Percentiles rank a stretch among this genome's conserved stretches.
Conservation (phyloP, 352 stramenopile species). For the Hyaloperonospora brassicae region DNA sequence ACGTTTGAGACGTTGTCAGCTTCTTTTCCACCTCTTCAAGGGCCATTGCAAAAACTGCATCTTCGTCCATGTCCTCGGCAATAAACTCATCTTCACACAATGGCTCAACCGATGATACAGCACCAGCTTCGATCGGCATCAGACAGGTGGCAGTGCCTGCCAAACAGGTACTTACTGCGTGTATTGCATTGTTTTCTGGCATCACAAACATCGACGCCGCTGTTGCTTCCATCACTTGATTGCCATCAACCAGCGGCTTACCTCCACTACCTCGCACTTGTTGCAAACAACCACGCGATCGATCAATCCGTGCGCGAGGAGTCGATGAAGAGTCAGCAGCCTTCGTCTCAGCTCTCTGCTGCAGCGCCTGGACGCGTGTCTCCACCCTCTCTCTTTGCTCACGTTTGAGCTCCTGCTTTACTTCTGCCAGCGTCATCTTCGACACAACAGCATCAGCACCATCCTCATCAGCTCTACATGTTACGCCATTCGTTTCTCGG, state of each 20-base stretch:
- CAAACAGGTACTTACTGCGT: too few relatives aligned
- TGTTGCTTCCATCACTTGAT: too few relatives aligned
- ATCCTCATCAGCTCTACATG: background rate
- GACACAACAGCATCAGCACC: background rate
- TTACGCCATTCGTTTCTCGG: conserved; percentile 3
- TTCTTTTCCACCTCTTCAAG: conserved; percentile 59
- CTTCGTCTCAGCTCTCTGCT: conserved; percentile 3
- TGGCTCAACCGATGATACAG: too few relatives aligned
- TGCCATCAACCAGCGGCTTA: too few relatives aligned
- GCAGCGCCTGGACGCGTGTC: conserved; percentile 40
- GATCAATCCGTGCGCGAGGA: background rate
- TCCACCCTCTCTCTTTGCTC: conserved; percentile 51
- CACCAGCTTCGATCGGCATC: too few relatives aligned
- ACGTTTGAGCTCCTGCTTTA: conserved; percentile 34
- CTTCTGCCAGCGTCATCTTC: conserved; percentile 32
- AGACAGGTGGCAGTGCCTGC: too few relatives aligned
- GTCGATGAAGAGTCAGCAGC: conserved; percentile 2
- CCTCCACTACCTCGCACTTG: too few relatives aligned
- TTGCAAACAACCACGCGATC: too few relatives aligned
- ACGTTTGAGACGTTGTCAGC: conserved; percentile 27
- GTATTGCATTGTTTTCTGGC: too few relatives aligned
- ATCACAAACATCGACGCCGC: too few relatives aligned
- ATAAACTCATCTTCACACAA: conserved; percentile 43
- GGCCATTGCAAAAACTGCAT: conserved; percentile 53
- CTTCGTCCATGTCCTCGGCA: conserved; percentile 52